Base-by-base conservation (phyloP, 352 stramenopile genomes). In the Phytophthora megakarya region DNA sequence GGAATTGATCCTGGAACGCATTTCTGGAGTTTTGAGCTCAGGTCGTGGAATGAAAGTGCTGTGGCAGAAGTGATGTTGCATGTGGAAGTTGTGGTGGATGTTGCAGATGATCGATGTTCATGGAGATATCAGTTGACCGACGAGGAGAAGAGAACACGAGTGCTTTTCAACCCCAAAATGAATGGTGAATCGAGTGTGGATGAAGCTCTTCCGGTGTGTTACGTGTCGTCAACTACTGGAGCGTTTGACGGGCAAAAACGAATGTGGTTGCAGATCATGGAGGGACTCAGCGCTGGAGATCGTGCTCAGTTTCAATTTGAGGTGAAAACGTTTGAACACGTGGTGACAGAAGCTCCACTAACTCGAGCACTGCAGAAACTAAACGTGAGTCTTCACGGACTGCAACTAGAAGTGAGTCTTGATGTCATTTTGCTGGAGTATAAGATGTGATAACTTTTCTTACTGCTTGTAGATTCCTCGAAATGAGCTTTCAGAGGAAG, bases 261-360 rank as follows among this genome's bases (percentile, higher is more conserved):
- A 25, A 89, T 89, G 63, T 89, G 74, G 74, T 22, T 86, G 44
- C 80, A 88, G 42, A 49, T 84, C 21, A 85, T 89, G 22, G 59
- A 74, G 13, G 74, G 66, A 3, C 54, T 81, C 3, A 48, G 37
- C 19, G 2, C 22, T 18, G 21, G 25, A 4, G 30, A 11, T 12
- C 19, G 2, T 12, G 26, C 28, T 9, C 5, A n/a, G 21, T 66
- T 80, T 19, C 22, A 51, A 23, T 76, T 80, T 40, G 45, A 64
- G 5, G 60, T 73, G 30, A 67, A 73, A 42, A 71, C 72, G 1
- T 89, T 88, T 39, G 69, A 80, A 21, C 23, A 52, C 23, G 30
- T 75, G 0, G 37, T 54, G 10, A 12, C 46, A 1, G 44, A 73
- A 3, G 67, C 70, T 13, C 53, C 65, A n/a, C 50, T 78, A 10